These are phyloP conservation scores for Fusarium domesticum DNA, from an alignment of 2,329 filamentous ascomycete genomes.

Conservation along the genomic window DNA sequence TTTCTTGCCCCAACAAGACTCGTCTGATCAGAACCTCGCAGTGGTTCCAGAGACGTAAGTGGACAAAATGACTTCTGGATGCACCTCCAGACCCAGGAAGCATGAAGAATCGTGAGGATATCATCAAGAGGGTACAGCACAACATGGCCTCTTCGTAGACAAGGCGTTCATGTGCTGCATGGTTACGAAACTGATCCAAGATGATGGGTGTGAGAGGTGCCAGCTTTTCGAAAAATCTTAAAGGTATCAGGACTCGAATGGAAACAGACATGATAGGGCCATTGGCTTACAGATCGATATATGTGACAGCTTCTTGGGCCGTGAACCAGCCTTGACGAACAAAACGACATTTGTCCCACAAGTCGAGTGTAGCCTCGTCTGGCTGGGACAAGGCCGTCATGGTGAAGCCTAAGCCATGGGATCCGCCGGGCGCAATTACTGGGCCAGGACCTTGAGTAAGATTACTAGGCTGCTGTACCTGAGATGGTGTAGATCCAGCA, in stretches of 20 bases:
- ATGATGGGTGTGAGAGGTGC: conserved; percentile 5
- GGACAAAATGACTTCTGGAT: conserved; percentile 18
- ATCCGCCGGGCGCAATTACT: conserved; percentile 2
- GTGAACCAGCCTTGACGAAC: conserved; percentile 28
- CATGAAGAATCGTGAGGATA: conserved; percentile 23
- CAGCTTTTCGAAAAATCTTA: conserved; percentile 10
- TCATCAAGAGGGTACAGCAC: conserved; percentile 21
- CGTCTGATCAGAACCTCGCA: conserved; percentile 21
- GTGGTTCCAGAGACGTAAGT: conserved; percentile 20
- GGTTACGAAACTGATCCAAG: conserved; percentile 7
- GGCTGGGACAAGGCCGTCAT: conserved; percentile 19
- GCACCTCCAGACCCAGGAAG: conserved; percentile 20
- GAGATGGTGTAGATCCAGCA: conserved; percentile 4
- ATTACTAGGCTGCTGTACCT: not conserved
- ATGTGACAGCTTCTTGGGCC: conserved; percentile 27
- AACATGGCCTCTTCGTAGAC: conserved; percentile 21
- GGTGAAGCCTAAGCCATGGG: conserved; percentile 5
- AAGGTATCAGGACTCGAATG: no score
- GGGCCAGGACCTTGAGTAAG: not conserved
- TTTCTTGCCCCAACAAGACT: conserved; percentile 21
- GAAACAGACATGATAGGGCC: no score
- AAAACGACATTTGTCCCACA: conserved; percentile 27
- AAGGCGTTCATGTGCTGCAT: conserved; percentile 11
- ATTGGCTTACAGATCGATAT: conserved; percentile 21
- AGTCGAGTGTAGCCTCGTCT: conserved; percentile 16